Conservation (phyloP, 495 filamentous ascomycete species). For the Aspergillus avenaceus region DNA sequence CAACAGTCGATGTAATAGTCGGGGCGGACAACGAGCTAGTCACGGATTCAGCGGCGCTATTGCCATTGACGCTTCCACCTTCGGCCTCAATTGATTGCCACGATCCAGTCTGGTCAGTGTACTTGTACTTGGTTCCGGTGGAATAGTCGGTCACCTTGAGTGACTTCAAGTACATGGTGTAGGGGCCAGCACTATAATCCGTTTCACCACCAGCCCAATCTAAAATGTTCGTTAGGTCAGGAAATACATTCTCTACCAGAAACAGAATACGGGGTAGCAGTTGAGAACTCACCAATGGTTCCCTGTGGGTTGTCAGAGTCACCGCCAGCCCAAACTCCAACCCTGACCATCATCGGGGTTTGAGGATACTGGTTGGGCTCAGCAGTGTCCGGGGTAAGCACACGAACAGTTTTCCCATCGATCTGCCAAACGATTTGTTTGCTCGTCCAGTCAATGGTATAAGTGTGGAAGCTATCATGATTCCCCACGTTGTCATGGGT, state of each 20-base stretch:
- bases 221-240: slow-evolving; percentile 24
- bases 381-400: slow-evolving; percentile 59
- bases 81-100: slow-evolving; percentile 76
- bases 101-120: slow-evolving; percentile 68
- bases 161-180: slow-evolving; percentile 76
- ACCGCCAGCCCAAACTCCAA: slow-evolving; percentile 86
- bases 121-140: slow-evolving; percentile 76
- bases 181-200: slow-evolving; percentile 76
- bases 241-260: not conserved
- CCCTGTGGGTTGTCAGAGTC: slow-evolving; percentile 57
- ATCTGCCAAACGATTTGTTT: slow-evolving; percentile 68
- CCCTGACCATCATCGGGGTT: slow-evolving; percentile 77
- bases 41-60: slow-evolving; percentile 32
- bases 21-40: slow-evolving; percentile 41
- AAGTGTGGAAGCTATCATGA: slow-evolving; percentile 67
- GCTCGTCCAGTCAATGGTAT: slow-evolving; percentile 79
- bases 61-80: slow-evolving; percentile 63
- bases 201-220: slow-evolving; percentile 83
- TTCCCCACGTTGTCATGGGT: slow-evolving; percentile 49
- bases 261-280: not conserved
- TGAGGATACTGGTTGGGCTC: slow-evolving; percentile 72
- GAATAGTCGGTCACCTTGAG: slow-evolving; percentile 84
- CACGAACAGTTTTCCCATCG: slow-evolving; percentile 64
- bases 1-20: slow-evolving; percentile 50
- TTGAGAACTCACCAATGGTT: slow-evolving; percentile 58